Evolutionary conservation across 2,329 filamentous ascomycete species (phyloP).

Genomic region (Tolypocladium capitatum): DNA sequence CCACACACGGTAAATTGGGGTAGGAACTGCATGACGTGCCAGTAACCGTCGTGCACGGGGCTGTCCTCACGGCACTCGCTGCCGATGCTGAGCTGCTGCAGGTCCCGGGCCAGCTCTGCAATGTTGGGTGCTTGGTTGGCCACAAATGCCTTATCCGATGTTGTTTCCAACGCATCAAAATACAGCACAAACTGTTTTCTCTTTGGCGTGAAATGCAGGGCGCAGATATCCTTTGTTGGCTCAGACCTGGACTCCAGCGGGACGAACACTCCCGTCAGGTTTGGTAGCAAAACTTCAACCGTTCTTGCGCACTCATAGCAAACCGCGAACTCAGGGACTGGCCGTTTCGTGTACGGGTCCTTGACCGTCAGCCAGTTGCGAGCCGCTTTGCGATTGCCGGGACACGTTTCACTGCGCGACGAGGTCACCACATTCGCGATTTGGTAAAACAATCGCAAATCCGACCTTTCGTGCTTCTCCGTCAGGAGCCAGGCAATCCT

Average conservation of each 20-base stretch:
- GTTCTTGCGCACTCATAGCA: conserved; percentile 63
- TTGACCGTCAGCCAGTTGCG: conserved; percentile 65
- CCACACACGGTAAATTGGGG: conserved; percentile 75
- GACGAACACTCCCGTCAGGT: conserved; percentile 54
- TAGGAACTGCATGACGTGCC: conserved; percentile 66
- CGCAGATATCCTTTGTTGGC: conserved; percentile 45
- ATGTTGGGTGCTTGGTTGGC: conserved; percentile 39
- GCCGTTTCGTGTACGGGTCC: conserved; percentile 50
- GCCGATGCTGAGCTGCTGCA: conserved; percentile 42
- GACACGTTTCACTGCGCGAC: conserved; percentile 42
- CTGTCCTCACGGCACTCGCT: conserved; percentile 54
- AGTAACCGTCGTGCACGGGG: conserved; percentile 47
- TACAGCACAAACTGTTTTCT: conserved; percentile 43
- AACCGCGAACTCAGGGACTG: conserved; percentile 58
- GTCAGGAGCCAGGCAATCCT: conserved; percentile 74
- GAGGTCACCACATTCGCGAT: conserved; percentile 46
- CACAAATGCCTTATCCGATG: conserved; percentile 36
- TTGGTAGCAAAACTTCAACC: conserved; percentile 61
- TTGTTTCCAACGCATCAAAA: conserved; percentile 46
- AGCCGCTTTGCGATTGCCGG: conserved; percentile 36
- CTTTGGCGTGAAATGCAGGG: conserved; percentile 46
- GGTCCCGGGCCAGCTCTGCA: conserved; percentile 47
- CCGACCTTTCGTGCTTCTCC: conserved; percentile 51
- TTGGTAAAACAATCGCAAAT: conserved; percentile 55
- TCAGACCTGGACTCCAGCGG: conserved; percentile 32